Percentiles rank a stretch among this genome's conserved stretches.
phyloP scores from a whole-genome alignment of 306 rosid species.

The Casuarina cunninghamiana region DNA sequence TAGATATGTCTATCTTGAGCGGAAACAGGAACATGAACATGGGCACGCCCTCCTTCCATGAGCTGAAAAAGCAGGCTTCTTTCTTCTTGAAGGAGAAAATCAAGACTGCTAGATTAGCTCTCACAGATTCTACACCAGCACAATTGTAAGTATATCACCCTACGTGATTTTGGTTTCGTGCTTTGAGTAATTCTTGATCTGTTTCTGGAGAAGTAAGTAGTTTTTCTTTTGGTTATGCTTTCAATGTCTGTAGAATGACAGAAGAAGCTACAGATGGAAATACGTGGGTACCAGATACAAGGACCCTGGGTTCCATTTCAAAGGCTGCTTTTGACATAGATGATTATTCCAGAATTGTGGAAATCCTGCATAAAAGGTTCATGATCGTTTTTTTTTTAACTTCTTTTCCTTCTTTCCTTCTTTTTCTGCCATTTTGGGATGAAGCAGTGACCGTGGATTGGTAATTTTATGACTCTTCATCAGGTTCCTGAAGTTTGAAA shows the following conservation, averaged over 20 bases:
- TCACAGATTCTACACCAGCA: conserved; percentile 92
- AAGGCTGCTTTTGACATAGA: conserved; percentile 94
- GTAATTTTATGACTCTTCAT: conserved; percentile 10
- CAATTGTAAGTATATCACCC: conserved; percentile 50
- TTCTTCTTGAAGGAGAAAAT: conserved; percentile 87
- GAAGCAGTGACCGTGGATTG: conserved; percentile 2
- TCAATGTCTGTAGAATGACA: conserved; percentile 51
- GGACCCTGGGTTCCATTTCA: conserved; percentile 76
- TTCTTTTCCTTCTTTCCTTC: background rate
- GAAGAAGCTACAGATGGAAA: conserved; percentile 86
- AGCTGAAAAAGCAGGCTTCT: conserved; percentile 88
- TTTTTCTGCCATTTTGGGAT: background rate
- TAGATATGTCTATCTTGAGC: conserved; percentile 49
- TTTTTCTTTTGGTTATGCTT: conserved; percentile 13
- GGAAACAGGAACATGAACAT: conserved; percentile 37
- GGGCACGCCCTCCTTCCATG: conserved; percentile 62
- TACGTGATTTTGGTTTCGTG: conserved; percentile 6
- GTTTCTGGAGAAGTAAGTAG: conserved; percentile 10
- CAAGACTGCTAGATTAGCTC: conserved; percentile 90
- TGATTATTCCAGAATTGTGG: conserved; percentile 69
- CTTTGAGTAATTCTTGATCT: background rate
- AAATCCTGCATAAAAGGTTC: conserved; percentile 52
- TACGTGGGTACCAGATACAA: conserved; percentile 65
- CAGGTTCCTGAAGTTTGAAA: conserved; percentile 76
- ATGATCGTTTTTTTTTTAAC: background rate